Conservation (phyloP, 1,139 yeast genomes). For the Yamadazyma oceani region DNA sequence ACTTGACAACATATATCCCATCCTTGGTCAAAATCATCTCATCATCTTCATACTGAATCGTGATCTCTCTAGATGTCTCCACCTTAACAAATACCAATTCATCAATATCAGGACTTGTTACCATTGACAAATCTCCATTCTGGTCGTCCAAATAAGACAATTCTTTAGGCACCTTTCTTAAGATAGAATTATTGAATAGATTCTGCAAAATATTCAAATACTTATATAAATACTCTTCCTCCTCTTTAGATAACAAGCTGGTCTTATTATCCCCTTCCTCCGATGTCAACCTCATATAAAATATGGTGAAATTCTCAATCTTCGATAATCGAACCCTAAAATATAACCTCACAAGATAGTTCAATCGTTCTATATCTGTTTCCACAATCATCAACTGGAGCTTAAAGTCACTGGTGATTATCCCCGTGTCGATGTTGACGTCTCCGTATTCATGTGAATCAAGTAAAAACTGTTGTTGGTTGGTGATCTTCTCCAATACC, state of each 20-base stretch:
- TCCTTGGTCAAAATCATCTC: constrained; percentile 60
- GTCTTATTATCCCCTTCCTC: constrained; percentile 24
- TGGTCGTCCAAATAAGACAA: constrained; percentile 76
- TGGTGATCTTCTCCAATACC: constrained; percentile 57
- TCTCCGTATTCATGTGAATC: constrained; percentile 54
- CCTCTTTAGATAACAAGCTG: constrained; percentile 53
- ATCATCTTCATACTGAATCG: constrained; percentile 52
- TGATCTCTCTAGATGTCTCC: constrained; percentile 26
- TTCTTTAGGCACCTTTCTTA: constrained; percentile 64
- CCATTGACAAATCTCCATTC: constrained; percentile 75
- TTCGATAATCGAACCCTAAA: constrained; percentile 74
- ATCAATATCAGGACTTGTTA: constrained; percentile 71
- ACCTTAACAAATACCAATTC: constrained; percentile 77
- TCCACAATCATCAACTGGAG: constrained; percentile 81
- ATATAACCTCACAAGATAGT: constrained; percentile 75
- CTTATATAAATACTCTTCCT: constrained; percentile 56
- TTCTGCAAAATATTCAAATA: constrained; percentile 67
- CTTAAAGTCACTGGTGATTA: constrained; percentile 63
- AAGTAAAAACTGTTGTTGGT: constrained; percentile 73
- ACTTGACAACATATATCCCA: constrained; percentile 79
- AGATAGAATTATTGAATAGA: constrained; percentile 67
- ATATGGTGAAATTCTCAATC: constrained; percentile 67
- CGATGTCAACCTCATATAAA: constrained; percentile 36
- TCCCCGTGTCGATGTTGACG: constrained; percentile 38
- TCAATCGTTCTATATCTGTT: constrained; percentile 85